Evolutionary conservation across 2,329 filamentous ascomycete species (phyloP).

Genomic region (Penicillium sp.): DNA sequence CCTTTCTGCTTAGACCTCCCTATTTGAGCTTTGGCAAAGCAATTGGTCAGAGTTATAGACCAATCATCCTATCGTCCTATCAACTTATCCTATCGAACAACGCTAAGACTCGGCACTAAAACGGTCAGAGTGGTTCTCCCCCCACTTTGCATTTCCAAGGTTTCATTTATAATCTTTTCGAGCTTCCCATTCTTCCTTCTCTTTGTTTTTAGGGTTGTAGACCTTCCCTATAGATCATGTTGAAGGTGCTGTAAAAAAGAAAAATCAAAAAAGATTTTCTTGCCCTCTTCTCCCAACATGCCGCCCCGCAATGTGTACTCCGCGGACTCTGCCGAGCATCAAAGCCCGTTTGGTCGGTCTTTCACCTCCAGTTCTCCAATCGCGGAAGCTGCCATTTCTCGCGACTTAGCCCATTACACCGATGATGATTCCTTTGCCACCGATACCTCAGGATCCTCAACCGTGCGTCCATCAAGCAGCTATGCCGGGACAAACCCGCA

Average conservation of each 20-base stretch:
- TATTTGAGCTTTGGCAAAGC: neutral
- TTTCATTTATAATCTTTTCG: slow-evolving; percentile 3
- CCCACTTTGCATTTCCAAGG: slow-evolving; percentile 5
- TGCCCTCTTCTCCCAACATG: slow-evolving; percentile 20
- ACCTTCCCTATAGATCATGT: neutral
- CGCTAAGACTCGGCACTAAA: slow-evolving; percentile 1
- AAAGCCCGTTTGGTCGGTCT: slow-evolving; percentile 37
- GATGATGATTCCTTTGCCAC: slow-evolving; percentile 53
- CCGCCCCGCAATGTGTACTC: slow-evolving; percentile 30
- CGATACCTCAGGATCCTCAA: slow-evolving; percentile 41
- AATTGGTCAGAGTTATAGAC: neutral
- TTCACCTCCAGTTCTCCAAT: slow-evolving; percentile 64
- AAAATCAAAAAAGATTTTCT: neutral
- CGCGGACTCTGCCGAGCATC: slow-evolving; percentile 27
- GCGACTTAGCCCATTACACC: slow-evolving; percentile 65
- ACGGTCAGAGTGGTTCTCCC: neutral
- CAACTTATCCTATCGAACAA: neutral
- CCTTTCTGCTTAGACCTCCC: neutral
- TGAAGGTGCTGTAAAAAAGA: neutral
- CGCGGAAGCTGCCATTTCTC: slow-evolving; percentile 64
- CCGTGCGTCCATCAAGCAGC: slow-evolving; percentile 43
- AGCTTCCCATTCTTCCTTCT: slow-evolving; percentile 1
- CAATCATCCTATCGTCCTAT: neutral
- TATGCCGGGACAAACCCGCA: slow-evolving; percentile 37
- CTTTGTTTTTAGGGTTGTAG: neutral